phyloP scores from a whole-genome alignment of 306 rosid genomes.

The Prunus mira region DNA sequence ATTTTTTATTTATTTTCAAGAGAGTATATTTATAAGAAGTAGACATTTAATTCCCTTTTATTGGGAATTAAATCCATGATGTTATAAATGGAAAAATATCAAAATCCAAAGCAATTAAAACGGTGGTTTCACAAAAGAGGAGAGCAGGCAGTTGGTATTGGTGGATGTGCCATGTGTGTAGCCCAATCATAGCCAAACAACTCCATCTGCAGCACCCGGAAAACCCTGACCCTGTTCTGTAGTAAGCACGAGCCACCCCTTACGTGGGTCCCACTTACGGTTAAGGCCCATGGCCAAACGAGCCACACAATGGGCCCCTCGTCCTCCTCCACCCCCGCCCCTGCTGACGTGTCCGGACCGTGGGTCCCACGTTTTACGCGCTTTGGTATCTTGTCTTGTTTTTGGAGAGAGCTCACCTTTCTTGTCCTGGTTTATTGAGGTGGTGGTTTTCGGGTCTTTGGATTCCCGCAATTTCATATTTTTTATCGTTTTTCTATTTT shows the following conservation, averaged over 20 bases:
- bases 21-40: not conserved
- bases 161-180: not conserved
- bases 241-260: not conserved
- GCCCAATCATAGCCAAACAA: not conserved
- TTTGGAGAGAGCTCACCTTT: not conserved
- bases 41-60: not conserved
- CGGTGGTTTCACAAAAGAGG: not conserved
- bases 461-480: not conserved
- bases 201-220: not conserved
- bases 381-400: not conserved
- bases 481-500: not conserved
- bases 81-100: not conserved
- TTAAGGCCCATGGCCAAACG: not conserved
- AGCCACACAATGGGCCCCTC: not conserved
- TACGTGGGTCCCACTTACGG: slow-evolving; percentile 9
- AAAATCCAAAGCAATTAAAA: not conserved
- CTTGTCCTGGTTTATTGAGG: not conserved
- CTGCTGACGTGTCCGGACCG: not conserved
- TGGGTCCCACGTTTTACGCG: slow-evolving; percentile 26
- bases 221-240: not conserved
- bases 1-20: not conserved
- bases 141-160: not conserved
- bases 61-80: not conserved
- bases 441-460: not conserved
- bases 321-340: not conserved